Evolutionary conservation across 176 grass and related monocot genomes (phyloP).

Genomic region (Aegilops umbellulata): DNA sequence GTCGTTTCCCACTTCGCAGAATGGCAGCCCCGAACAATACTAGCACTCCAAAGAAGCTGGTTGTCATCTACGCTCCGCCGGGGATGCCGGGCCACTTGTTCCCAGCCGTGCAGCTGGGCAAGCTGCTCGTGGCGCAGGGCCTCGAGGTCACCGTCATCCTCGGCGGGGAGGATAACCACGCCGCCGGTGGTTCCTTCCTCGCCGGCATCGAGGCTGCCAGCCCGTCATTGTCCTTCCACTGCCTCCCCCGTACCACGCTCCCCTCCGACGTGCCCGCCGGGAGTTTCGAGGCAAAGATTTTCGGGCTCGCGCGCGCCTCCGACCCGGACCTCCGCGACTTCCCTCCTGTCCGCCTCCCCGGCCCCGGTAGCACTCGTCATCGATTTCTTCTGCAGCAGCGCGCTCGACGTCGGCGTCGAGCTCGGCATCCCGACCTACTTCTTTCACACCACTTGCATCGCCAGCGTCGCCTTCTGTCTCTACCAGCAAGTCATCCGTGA

Average conservation of each 20-base stretch:
- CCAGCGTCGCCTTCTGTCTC: constrained; percentile 8
- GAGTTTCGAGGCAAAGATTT: neutral
- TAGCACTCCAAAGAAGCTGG: neutral
- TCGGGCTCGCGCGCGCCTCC: constrained; percentile 32
- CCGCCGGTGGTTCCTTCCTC: neutral
- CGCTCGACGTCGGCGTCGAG: constrained; percentile 35
- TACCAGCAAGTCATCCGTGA: neutral
- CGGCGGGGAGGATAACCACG: neutral
- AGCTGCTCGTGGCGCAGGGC: constrained; percentile 35
- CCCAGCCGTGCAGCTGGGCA: constrained; percentile 38
- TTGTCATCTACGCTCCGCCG: constrained; percentile 40
- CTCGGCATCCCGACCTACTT: neutral
- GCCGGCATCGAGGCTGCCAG: constrained; percentile 18
- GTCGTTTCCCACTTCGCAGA: too few relatives aligned
- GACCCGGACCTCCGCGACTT: constrained; percentile 5
- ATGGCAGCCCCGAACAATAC: too few relatives aligned
- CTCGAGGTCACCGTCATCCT: constrained; percentile 35
- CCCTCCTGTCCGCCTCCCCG: constrained; percentile 20
- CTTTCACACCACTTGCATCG: constrained; percentile 30
- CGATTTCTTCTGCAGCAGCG: constrained; percentile 48
- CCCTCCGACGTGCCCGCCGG: neutral
- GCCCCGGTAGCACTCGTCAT: constrained; percentile 21
- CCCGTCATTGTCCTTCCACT: constrained; percentile 33
- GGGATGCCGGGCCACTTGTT: constrained; percentile 37
- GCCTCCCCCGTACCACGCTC: constrained; percentile 13